Evolutionary conservation across 352 stramenopile species (phyloP).

Genomic region (Globisporangium perplexum): DNA sequence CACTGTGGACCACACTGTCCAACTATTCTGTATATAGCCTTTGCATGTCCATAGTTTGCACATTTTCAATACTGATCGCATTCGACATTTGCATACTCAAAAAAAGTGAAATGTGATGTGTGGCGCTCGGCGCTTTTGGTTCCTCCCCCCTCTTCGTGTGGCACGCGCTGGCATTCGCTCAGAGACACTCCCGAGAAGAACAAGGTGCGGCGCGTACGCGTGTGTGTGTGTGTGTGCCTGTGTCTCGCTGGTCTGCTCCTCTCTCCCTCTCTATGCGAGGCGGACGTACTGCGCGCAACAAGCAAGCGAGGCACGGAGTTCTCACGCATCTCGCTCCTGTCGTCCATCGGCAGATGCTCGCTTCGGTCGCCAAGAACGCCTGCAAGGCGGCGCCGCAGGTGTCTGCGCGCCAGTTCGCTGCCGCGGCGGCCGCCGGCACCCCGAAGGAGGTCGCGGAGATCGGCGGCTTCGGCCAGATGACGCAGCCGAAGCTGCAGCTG

Average conservation of each 20-base stretch:
- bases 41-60: no score
- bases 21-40: no score
- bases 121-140: no score
- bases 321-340: not conserved
- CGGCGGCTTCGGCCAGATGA: slow-evolving; percentile 73
- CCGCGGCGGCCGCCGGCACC: slow-evolving; percentile 19
- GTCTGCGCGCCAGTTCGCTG: slow-evolving; percentile 32
- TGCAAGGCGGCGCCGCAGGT: slow-evolving; percentile 34
- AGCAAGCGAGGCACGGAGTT: no score
- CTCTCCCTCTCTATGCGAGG: no score
- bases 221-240: not conserved
- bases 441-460: slow-evolving; percentile 58
- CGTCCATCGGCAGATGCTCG: slow-evolving; percentile 51
- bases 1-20: no score
- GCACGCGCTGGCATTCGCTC: slow-evolving; percentile 18
- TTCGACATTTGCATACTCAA: no score
- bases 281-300: no score
- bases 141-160: no score
- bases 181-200: slow-evolving; percentile 11
- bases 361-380: slow-evolving; percentile 68
- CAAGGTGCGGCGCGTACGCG: slow-evolving; percentile 8
- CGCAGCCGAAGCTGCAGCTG: slow-evolving; percentile 90
- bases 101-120: no score
- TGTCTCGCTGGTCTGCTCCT: no score
- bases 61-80: no score